Evolutionary conservation across 2,329 filamentous ascomycete species (phyloP).

Genomic region (Aspergillus ustus): DNA sequence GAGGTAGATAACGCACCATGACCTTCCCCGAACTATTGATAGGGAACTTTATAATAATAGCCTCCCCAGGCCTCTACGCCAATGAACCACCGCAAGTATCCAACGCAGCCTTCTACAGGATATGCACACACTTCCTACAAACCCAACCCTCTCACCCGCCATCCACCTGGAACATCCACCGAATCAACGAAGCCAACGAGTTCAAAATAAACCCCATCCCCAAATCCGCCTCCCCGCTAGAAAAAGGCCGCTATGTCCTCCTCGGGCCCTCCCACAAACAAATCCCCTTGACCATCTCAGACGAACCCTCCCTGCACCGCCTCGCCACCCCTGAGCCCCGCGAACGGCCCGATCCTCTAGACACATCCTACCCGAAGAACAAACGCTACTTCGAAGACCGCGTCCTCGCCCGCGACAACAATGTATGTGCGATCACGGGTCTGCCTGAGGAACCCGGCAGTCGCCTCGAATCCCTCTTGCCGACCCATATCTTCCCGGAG

Average conservation of each 20-base stretch:
- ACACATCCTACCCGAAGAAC: background rate
- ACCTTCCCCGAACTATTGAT: background rate
- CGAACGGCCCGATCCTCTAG: background rate
- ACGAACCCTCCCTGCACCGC: background rate
- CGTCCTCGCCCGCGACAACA: background rate
- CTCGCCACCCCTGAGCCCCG: background rate
- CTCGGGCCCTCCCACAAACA: background rate
- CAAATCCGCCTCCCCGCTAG: background rate
- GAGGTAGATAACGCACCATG: background rate
- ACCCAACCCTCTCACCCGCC: background rate
- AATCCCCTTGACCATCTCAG: background rate
- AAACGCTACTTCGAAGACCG: background rate
- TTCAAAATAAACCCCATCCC: background rate
- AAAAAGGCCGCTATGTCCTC: background rate
- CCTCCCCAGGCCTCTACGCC: background rate
- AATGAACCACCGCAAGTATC: background rate
- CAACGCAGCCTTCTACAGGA: conserved; percentile 1
- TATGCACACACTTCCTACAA: background rate
- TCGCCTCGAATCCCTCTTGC: background rate
- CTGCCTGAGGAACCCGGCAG: background rate
- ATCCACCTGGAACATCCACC: background rate
- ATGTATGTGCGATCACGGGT: background rate
- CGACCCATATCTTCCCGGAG: background rate
- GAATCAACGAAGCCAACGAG: background rate
- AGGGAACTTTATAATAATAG: background rate